Evolutionary conservation across 2,329 filamentous ascomycete genomes (phyloP), one percentile per base, ranked within the genome.

Genomic region (Talaromyces sp.): DNA sequence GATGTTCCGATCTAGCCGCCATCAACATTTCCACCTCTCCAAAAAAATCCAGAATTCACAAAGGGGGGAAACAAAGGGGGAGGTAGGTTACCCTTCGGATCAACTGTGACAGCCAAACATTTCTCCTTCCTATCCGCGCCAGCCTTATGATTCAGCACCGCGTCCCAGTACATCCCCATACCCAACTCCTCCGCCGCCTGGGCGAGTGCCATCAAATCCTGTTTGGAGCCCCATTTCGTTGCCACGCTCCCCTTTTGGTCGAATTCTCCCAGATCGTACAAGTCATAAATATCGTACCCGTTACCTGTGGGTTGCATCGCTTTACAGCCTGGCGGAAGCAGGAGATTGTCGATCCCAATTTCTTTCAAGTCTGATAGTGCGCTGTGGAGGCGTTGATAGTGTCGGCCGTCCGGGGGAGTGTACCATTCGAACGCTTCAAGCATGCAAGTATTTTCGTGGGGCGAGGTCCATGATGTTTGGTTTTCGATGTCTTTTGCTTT

Each of bases 371-470:
- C 77, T 0, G 85, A 82, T 1, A 89, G 71, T 7, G 81, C 80
- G 16, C 19, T 78, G 14, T 77, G 75, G 1, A 90, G 82, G 9
- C 87, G 84, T 41, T 80, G 76, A 84, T 86, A 91, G 75, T 91
- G 88, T 57, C 81, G 77, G 61, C 83, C 76, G 68, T 88, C 84
- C 50, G 83, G 82, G 2, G 87, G 87, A 4, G 87, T 82, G 72
- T 91, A 87, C 89, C 89, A 92, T 78, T 92, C 89, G 72, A 90
- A 91, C 13, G 82, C 86, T 75, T 91, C 88, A 69, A 91, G 83
- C 77, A 91, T 85, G 60, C 86, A 84, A 16, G 65, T 54, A 56
- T 78, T 78, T 19, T 59, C 52, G 52, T 77, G 73, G 10, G 72
- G 69, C 4, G 71, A 69, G 57, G 70, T 67, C 75, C 75, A 77